phyloP scores from a whole-genome alignment of 2,329 filamentous ascomycete species.

The Pseudogymnoascus sp. region DNA sequence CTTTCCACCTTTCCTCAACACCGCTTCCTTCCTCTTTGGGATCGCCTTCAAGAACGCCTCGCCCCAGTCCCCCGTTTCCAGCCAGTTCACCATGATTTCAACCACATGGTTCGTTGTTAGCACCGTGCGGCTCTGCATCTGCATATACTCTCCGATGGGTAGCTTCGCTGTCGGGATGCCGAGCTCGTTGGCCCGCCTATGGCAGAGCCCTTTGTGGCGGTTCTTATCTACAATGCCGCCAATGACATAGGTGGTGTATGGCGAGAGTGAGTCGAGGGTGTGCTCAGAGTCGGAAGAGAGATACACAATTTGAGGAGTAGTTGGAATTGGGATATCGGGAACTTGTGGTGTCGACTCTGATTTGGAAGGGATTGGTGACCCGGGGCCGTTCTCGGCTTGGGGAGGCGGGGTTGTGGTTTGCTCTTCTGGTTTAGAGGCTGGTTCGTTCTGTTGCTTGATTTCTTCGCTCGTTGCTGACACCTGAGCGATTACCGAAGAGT shows the following conservation, averaged over 20 bases:
- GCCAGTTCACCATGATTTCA: constrained; percentile 92
- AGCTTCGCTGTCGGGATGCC: constrained; percentile 83
- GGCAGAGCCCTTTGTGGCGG: constrained; percentile 88
- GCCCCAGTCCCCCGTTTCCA: constrained; percentile 87
- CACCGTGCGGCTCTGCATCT: constrained; percentile 80
- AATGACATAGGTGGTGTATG: constrained; percentile 85
- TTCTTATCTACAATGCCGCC: constrained; percentile 95
- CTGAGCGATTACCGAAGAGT: constrained; percentile 20
- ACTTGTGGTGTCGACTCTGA: neutral
- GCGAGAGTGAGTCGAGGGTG: constrained; percentile 73
- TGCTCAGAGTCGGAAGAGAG: constrained; percentile 86
- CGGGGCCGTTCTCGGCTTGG: neutral
- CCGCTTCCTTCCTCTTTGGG: constrained; percentile 80
- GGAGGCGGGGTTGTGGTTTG: neutral
- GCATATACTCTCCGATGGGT: constrained; percentile 90
- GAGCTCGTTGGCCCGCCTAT: constrained; percentile 65
- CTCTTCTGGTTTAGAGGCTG: neutral
- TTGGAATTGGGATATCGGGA: constrained; percentile 5
- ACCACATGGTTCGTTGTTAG: constrained; percentile 92
- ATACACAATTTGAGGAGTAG: constrained; percentile 65
- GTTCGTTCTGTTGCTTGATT: constrained; percentile 17
- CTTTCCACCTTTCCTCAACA: constrained; percentile 40
- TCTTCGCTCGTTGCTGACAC: constrained; percentile 18
- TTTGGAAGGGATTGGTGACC: neutral
- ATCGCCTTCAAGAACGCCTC: constrained; percentile 82